A percentile compares a stretch with the other conserved stretches of the same genome.
Evolutionary conservation across 1,284 basidiomycete species (phyloP).

Genomic region (Pseudozyma tsukubaensis): DNA sequence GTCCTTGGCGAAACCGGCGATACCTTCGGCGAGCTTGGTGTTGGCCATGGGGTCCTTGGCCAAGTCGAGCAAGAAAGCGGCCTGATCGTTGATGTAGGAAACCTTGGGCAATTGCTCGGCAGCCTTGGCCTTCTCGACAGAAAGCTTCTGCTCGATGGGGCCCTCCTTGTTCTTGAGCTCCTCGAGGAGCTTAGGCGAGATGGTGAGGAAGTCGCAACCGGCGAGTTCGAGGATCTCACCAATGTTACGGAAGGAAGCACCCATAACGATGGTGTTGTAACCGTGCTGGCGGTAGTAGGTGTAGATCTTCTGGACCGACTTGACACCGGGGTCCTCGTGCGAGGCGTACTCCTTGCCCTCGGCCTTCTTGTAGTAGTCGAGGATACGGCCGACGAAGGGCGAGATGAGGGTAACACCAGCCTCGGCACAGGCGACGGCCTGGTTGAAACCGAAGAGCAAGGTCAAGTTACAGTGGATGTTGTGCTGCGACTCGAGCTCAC

Average conservation of each 20-base stretch:
- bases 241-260: slow-evolving; percentile 88
- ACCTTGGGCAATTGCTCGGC: slow-evolving; percentile 81
- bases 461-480: slow-evolving; percentile 99
- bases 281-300: slow-evolving; percentile 96
- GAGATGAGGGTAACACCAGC: slow-evolving; percentile 98
- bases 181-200: slow-evolving; percentile 88
- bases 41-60: slow-evolving; percentile 72
- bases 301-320: slow-evolving; percentile 95
- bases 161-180: slow-evolving; percentile 86
- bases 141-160: slow-evolving; percentile 85
- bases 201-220: slow-evolving; percentile 94
- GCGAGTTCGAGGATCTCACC: slow-evolving; percentile 95
- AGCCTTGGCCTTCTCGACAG: slow-evolving; percentile 76
- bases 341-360: slow-evolving; percentile 66
- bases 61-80: slow-evolving; percentile 93
- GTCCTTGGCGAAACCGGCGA: slow-evolving; percentile 87
- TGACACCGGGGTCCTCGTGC: slow-evolving; percentile 90
- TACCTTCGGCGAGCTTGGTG: slow-evolving; percentile 83
- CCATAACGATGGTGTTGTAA: slow-evolving; percentile 99
- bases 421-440: slow-evolving; percentile 98
- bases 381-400: slow-evolving; percentile 91
- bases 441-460: slow-evolving; percentile 95
- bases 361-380: slow-evolving; percentile 68
- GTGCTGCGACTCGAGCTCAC: slow-evolving; percentile 87
- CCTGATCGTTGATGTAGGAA: slow-evolving; percentile 88